phyloP scores from a whole-genome alignment of 139 green algal species.

The Ettlia oleoabundans region DNA sequence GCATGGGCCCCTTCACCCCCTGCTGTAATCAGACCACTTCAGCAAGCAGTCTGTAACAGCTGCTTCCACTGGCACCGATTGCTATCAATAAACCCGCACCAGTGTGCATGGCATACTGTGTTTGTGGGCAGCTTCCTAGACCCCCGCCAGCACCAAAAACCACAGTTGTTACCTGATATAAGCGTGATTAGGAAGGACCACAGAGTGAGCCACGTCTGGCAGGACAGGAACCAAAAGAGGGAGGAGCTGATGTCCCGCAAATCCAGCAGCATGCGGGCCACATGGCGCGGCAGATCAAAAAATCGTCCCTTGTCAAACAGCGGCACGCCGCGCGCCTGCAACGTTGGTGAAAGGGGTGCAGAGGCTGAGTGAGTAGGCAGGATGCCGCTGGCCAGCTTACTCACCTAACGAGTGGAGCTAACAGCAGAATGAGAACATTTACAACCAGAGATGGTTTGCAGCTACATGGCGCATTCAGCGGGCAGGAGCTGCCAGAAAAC shows the following conservation, averaged over 20 bases:
- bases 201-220: slow-evolving; percentile 47
- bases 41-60: neutral
- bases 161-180: slow-evolving; percentile 35
- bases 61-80: neutral
- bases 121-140: no score
- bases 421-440: no score
- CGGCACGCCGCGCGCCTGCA: slow-evolving; percentile 44
- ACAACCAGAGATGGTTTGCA: no score
- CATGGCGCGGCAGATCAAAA: slow-evolving; percentile 21
- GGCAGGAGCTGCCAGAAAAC: no score
- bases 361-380: no score
- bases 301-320: slow-evolving; percentile 40
- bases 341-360: no score
- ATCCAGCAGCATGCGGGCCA: slow-evolving; percentile 39
- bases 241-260: slow-evolving; percentile 42
- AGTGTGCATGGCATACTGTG: no score
- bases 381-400: no score
- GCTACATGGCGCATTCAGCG: no score
- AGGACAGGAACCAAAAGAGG: slow-evolving; percentile 46
- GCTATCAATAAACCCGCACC: neutral
- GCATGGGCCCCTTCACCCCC: no score
- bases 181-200: slow-evolving; percentile 40
- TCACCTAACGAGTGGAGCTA: no score
- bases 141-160: no score
- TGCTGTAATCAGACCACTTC: neutral